phyloP scores from a whole-genome alignment of 768 basidiomycete genomes.

The Phanerochaete carnosa region DNA sequence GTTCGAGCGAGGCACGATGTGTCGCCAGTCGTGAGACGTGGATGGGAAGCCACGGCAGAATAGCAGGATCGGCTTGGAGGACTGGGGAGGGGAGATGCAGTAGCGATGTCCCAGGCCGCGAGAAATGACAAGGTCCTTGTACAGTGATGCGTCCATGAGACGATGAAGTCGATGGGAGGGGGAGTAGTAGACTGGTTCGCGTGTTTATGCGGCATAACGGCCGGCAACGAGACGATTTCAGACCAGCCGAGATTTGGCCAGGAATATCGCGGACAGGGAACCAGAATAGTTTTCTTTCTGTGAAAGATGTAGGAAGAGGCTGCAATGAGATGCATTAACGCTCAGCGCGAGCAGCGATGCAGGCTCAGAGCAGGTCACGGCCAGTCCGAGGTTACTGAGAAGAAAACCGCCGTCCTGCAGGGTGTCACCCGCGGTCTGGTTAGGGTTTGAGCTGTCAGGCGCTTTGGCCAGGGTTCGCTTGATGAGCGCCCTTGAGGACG shows the following conservation, averaged over 20 bases:
- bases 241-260: too few species aligned
- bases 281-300: too few species aligned
- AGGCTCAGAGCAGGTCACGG: too few species aligned
- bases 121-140: constrained; percentile 29
- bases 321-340: too few species aligned
- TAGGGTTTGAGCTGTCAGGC: constrained; percentile 85
- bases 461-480: constrained; percentile 82
- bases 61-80: constrained; percentile 35
- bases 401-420: constrained; percentile 97
- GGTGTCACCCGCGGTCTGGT: constrained; percentile 86
- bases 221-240: too few species aligned
- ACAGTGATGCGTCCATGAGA: constrained; percentile 27
- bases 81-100: constrained; percentile 24
- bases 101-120: constrained; percentile 37
- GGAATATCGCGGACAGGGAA: too few species aligned
- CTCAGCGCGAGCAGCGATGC: too few species aligned
- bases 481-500: constrained; percentile 87
- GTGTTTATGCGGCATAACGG: too few species aligned
- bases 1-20: constrained; percentile 36
- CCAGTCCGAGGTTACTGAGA: constrained; percentile 89
- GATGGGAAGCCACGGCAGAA: constrained; percentile 46
- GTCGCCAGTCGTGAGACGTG: constrained; percentile 38
- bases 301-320: too few species aligned
- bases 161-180: too few species aligned
- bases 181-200: too few species aligned